A percentile compares a stretch with the other conserved stretches of the same genome.
These are phyloP conservation scores for Globisporangium acanthophoron DNA, from an alignment of 352 stramenopile genomes.

Conservation along the genomic window DNA sequence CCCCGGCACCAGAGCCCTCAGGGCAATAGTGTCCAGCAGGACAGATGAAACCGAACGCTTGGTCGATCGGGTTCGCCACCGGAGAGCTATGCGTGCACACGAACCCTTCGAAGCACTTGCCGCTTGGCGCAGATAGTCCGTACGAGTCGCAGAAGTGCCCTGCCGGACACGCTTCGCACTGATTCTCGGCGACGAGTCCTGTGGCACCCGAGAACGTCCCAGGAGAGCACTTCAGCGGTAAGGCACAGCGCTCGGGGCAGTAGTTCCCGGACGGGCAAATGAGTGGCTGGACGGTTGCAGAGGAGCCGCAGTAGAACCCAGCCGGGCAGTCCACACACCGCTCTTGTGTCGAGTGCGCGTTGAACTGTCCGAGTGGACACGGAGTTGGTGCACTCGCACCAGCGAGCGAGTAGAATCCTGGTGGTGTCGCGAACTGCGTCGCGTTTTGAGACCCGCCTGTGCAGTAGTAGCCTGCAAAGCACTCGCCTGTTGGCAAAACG, in stretches of 20 bases:
- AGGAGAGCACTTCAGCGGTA: conserved; percentile 57
- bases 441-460: conserved; percentile 40
- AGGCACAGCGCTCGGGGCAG: conserved; percentile 44
- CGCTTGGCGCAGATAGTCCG: conserved; percentile 42
- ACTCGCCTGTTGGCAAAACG: conserved; percentile 58
- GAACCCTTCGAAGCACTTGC: conserved; percentile 57
- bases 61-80: conserved; percentile 44
- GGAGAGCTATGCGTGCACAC: conserved; percentile 50
- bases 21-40: conserved; percentile 74
- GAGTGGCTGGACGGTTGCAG: conserved; percentile 39
- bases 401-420: conserved; percentile 46
- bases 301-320: conserved; percentile 63
- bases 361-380: conserved; percentile 59
- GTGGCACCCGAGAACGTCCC: conserved; percentile 52
- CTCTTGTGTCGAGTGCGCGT: conserved; percentile 42
- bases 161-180: conserved; percentile 77
- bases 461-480: conserved; percentile 81
- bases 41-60: conserved; percentile 53
- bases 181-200: conserved; percentile 52
- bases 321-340: conserved; percentile 61
- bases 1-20: conserved; percentile 34
- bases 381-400: conserved; percentile 35
- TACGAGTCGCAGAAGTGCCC: conserved; percentile 89
- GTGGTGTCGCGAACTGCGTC: conserved; percentile 47
- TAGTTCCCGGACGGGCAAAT: conserved; percentile 64